Conservation (phyloP, 257 asterid genomes). For the Solanum peruvianum region DNA sequence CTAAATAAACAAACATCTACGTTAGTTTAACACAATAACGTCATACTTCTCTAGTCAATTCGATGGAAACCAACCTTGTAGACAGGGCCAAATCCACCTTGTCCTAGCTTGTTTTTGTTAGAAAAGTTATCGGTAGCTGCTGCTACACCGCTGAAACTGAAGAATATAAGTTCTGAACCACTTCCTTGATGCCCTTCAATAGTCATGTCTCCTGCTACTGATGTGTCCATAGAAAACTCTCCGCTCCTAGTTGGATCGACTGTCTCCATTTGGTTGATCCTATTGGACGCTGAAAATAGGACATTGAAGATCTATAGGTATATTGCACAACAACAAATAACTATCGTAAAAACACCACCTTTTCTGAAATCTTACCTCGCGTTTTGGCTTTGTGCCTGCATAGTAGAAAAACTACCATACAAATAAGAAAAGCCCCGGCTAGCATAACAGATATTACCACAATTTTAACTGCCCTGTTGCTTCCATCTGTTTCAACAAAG, state of each 20-base stretch:
- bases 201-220: slow-evolving; percentile 23
- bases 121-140: slow-evolving; percentile 70
- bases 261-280: slow-evolving; percentile 7
- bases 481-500: slow-evolving; percentile 10
- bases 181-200: slow-evolving; percentile 39
- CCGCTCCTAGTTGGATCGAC: slow-evolving; percentile 14
- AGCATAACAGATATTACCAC: slow-evolving; percentile 16
- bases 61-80: slow-evolving; percentile 37
- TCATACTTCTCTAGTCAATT: neutral
- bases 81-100: slow-evolving; percentile 89
- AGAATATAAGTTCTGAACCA: slow-evolving; percentile 43
- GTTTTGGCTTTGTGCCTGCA: slow-evolving; percentile 15
- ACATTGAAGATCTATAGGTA: neutral
- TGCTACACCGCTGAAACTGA: slow-evolving; percentile 38
- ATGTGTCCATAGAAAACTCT: slow-evolving; percentile 28
- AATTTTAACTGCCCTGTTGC: slow-evolving; percentile 8
- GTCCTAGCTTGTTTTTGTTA: slow-evolving; percentile 54
- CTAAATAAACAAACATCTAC: slow-evolving; percentile 15
- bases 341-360: neutral
- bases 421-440: slow-evolving; percentile 22
- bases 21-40: neutral
- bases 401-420: slow-evolving; percentile 26
- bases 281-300: slow-evolving; percentile 13
- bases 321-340: neutral
- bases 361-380: slow-evolving; percentile 19